phyloP scores from a whole-genome alignment of 2,329 filamentous ascomycete species.

The Fusarium nelsonii region DNA sequence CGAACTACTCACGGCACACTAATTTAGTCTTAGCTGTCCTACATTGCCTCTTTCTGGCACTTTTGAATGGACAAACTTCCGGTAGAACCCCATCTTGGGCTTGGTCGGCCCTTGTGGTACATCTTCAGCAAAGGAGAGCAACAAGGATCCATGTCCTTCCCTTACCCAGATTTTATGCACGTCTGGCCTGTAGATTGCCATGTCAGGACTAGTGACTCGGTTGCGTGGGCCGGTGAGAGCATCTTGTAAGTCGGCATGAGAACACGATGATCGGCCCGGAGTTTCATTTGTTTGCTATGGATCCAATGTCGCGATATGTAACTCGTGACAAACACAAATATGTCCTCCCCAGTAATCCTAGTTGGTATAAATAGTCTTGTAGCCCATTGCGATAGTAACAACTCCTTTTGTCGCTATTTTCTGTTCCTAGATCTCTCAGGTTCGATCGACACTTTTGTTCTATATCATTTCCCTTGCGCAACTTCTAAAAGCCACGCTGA shows the following conservation, averaged over 20 bases:
- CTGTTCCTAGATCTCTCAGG: not conserved
- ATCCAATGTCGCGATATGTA: not conserved
- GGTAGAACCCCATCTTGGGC: constrained; percentile 5
- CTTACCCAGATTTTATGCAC: constrained; percentile 40
- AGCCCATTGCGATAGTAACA: not conserved
- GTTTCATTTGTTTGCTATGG: constrained; percentile 13
- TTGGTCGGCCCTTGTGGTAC: constrained; percentile 18
- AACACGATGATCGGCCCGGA: constrained; percentile 21
- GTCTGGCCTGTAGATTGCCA: constrained; percentile 35
- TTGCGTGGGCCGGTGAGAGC: constrained; percentile 24
- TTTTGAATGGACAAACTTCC: constrained; percentile 13
- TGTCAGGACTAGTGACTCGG: constrained; percentile 37
- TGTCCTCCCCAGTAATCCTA: too few relatives aligned
- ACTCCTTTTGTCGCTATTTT: not conserved
- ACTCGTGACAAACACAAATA: not conserved
- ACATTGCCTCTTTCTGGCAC: not conserved
- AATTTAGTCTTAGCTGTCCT: not conserved
- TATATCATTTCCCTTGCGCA: not conserved
- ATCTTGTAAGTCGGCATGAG: constrained; percentile 31
- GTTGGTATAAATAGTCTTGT: constrained; percentile 4
- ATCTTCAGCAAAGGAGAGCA: constrained; percentile 18
- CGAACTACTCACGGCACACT: constrained; percentile 1
- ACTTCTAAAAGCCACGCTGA: not conserved
- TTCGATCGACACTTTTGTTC: not conserved
- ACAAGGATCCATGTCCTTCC: constrained; percentile 29